Base-by-base conservation (phyloP, 371 early-diverging fungal genomes). In the Aphelidium insulamus region DNA sequence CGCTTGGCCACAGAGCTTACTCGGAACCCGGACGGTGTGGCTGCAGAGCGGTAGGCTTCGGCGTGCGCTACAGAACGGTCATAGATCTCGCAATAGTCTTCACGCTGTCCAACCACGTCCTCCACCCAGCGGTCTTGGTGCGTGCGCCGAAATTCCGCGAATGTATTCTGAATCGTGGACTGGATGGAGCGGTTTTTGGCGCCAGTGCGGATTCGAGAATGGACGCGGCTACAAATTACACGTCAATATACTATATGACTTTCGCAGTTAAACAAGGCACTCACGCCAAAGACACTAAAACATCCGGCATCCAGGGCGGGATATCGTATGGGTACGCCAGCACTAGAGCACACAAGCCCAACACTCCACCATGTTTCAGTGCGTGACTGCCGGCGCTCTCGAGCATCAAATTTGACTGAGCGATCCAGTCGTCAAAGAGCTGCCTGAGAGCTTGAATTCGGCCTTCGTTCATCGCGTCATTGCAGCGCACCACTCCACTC, bases 51-150 rank as follows among this genome's bases (percentile, higher is more conserved):
- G n/a, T n/a, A n/a, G n/a, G n/a, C n/a, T n/a, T n/a, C n/a, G n/a
- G n/a, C n/a, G n/a, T n/a, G n/a, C n/a, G n/a, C n/a, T n/a, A n/a
- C n/a, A n/a, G n/a, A n/a, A n/a, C n/a, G n/a, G n/a, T n/a, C n/a
- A n/a, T n/a, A n/a, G n/a, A n/a, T n/a, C n/a, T n/a, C n/a, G n/a
- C n/a, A n/a, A n/a, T n/a, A n/a, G n/a, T n/a, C n/a, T n/a, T n/a
- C n/a, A n/a, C n/a, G n/a, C n/a, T n/a, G n/a, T n/a, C n/a, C n/a
- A n/a, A n/a, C n/a, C n/a, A n/a, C n/a, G 36, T 87, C 83, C 39
- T 85, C 77, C 33, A 79, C 77, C 90, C 90, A 88, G 2, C 77
- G 77, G 41, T 90, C 90, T 33, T 82, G 82, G 44, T 90, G 90
- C 1, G 90, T 86, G 32, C 87, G 55, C 45, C 70, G 56, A 47